A percentile compares a stretch with the other conserved stretches of the same genome.
Evolutionary conservation across 495 filamentous ascomycete genomes (phyloP).

Genomic region (Lophiostoma macrostomum): DNA sequence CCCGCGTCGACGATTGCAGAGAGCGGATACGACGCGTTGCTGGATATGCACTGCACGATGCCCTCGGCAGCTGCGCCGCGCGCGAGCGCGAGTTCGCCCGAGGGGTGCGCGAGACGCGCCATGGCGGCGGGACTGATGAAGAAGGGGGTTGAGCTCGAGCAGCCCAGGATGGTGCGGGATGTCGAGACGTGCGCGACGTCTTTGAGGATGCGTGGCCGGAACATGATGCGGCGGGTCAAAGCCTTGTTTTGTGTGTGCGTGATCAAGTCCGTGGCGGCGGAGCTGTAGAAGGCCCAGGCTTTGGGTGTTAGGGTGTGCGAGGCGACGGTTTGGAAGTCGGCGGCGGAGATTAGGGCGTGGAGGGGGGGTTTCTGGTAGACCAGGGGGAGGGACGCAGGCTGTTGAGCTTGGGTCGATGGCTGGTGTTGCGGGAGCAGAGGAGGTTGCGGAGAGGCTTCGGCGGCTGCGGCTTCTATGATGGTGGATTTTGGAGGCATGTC

Average conservation of each 20-base stretch:
- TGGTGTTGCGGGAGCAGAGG: conserved; percentile 57
- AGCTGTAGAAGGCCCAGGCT: conserved; percentile 80
- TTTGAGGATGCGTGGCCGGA: conserved; percentile 69
- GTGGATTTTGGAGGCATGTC: conserved; percentile 38
- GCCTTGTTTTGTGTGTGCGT: conserved; percentile 59
- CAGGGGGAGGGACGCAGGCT: conserved; percentile 22
- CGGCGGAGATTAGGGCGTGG: conserved; percentile 62
- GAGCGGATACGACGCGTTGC: conserved; percentile 13
- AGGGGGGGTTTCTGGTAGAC: conserved; percentile 61
- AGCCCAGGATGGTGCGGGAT: conserved; percentile 55
- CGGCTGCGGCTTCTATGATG: conserved; percentile 7
- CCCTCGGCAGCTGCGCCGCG: conserved; percentile 39
- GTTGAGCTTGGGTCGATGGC: background rate
- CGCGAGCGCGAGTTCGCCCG: conserved; percentile 71
- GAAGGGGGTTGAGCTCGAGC: conserved; percentile 56
- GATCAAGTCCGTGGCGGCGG: conserved; percentile 72
- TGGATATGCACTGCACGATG: conserved; percentile 6
- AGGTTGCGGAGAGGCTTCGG: conserved; percentile 57
- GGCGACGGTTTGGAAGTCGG: conserved; percentile 72
- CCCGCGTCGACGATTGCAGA: conserved; percentile 20
- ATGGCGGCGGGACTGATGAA: conserved; percentile 75
- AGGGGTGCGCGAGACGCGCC: conserved; percentile 65
- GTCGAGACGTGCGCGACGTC: conserved; percentile 55
- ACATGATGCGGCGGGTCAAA: conserved; percentile 62
- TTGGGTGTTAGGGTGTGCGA: conserved; percentile 61